A percentile compares a stretch with the other conserved stretches of the same genome.
These are phyloP conservation scores for Canna indica DNA, from an alignment of 176 grass and related monocot species.

Conservation along the genomic window DNA sequence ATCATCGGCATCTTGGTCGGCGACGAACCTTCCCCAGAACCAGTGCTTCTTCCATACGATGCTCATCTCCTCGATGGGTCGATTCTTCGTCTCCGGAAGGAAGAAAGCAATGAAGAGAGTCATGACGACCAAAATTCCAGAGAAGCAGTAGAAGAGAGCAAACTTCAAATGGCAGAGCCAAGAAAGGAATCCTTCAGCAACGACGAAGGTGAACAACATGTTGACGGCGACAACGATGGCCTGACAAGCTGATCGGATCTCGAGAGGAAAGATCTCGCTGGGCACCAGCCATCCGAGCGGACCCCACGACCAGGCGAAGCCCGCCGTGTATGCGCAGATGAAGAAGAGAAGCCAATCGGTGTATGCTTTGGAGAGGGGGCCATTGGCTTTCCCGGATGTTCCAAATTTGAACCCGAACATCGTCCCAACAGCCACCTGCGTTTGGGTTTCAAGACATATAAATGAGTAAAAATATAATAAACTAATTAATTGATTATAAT, in stretches of 20 bases:
- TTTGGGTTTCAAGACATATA: neutral
- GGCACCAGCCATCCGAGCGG: slow-evolving; percentile 34
- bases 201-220: neutral
- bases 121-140: neutral
- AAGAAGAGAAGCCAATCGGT: neutral
- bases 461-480: no score
- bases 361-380: neutral
- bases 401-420: slow-evolving; percentile 36
- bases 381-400: slow-evolving; percentile 25
- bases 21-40: neutral
- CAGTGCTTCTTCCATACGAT: neutral
- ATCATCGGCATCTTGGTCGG: neutral
- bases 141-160: neutral
- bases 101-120: neutral
- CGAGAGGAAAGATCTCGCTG: slow-evolving; percentile 32
- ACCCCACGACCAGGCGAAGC: slow-evolving; percentile 28
- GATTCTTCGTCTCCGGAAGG: slow-evolving; percentile 86
- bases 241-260: slow-evolving; percentile 9
- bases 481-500: no score
- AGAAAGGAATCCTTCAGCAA: neutral
- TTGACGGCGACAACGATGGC: neutral
- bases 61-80: slow-evolving; percentile 78
- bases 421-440: slow-evolving; percentile 26
- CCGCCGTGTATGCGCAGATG: neutral
- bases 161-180: neutral